Conservation (phyloP, 1,139 yeast species). For the Saccharomyces hybrid region DNA sequence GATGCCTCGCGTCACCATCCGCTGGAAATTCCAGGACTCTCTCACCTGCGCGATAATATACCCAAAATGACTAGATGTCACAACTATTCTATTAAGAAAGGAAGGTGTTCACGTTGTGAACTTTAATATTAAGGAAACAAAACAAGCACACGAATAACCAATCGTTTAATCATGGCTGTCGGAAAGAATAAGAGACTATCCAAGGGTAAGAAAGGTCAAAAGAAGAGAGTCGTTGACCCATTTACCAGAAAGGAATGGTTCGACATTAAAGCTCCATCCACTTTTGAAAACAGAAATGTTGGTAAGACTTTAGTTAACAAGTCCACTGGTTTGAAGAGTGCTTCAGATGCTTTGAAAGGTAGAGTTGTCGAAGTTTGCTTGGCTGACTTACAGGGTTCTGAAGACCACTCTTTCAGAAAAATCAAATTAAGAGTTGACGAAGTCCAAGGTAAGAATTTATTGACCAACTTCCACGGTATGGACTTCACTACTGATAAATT, state of each 20-base stretch:
- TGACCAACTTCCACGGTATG: constrained; percentile 93
- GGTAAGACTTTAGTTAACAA: constrained; percentile 93
- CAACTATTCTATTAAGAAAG: neutral
- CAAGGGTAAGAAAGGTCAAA: constrained; percentile 92
- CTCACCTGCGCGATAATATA: neutral
- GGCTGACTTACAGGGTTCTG: constrained; percentile 88
- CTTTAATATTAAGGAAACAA: neutral
- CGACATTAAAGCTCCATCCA: constrained; percentile 91
- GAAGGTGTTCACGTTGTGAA: neutral
- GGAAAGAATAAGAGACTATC: constrained; percentile 95
- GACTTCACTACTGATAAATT: constrained; percentile 87
- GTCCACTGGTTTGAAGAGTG: constrained; percentile 87
- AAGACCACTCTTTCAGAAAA: constrained; percentile 88
- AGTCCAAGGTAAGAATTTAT: constrained; percentile 85
- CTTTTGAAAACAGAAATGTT: constrained; percentile 87
- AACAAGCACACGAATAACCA: constrained; percentile 1
- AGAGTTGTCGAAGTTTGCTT: constrained; percentile 81
- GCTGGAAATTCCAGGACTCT: neutral
- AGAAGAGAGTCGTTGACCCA: constrained; percentile 94
- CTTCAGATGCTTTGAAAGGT: constrained; percentile 87
- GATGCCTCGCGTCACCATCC: neutral
- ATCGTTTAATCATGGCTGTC: constrained; percentile 62
- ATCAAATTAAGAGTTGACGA: constrained; percentile 85
- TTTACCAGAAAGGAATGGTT: constrained; percentile 94
- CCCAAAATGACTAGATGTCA: neutral